Base-by-base conservation (phyloP, 1,284 basidiomycete genomes). In the Cutaneotrichosporon sp. region DNA sequence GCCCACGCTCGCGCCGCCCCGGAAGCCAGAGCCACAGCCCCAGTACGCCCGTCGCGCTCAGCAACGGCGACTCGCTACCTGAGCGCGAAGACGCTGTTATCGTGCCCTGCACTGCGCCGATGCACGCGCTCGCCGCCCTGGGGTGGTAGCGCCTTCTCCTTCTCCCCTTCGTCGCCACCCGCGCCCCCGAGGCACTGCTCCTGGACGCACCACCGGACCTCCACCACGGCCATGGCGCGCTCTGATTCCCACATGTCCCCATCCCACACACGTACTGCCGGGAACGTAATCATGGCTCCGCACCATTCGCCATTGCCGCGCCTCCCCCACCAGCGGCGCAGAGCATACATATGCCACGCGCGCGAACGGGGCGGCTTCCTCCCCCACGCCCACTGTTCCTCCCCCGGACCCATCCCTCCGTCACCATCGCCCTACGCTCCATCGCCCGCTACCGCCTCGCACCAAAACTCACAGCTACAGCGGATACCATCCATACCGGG, bases 401-500 rank as follows among this genome's bases (percentile, higher is more conserved):
- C 18, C 18, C 16, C 34, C 36, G 18, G 7, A 42, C 38, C 18
- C 18, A 42, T 8, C 18, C 38, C 22, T 45, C 20, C 5, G n/a
- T 13, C 45, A 25, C 5, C 7, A 13, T 50, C 47, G 4, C 25
- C 24, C 14, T 14, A 18, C 11, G 46, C 47, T 13, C 18, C 8
- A 20, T 45, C n/a, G 4, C 9, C 43, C 43, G 11, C 8, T 24
- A 24, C 22, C 20, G 22, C 22, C 45, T 25, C 6, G 45, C 24
- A 24, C 24, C 25, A 13, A n/a, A 31, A 27, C 49, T 45, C 58
- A 59, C 58, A 24, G 18, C 42, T 25, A 22, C 50, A 57, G 55
- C 42, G 25, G 22, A 18, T 47, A 34, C n/a, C 49, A 20, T 24
- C 63, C 62, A 47, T 29, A 31, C 22, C 54, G 56, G n/a, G 29